phyloP scores from a whole-genome alignment of 306 rosid species.

The Inga laurina region DNA sequence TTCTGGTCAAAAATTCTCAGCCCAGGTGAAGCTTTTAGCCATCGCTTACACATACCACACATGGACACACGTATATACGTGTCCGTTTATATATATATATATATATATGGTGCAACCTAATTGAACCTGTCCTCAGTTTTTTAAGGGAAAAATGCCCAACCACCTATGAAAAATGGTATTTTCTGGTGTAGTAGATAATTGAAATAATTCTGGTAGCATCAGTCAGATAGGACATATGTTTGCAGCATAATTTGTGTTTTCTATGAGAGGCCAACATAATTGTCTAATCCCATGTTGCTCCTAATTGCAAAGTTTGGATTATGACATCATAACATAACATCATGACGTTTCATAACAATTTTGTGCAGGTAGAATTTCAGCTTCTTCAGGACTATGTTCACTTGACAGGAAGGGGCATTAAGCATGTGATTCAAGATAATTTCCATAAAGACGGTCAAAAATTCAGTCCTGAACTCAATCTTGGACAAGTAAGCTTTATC shows the following conservation, averaged over 20 bases:
- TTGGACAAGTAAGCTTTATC: constrained; percentile 36
- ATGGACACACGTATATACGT: background rate
- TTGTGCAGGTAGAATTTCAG: constrained; percentile 49
- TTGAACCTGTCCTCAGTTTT: constrained; percentile 2
- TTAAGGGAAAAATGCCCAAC: background rate
- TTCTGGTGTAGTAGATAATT: constrained; percentile 14
- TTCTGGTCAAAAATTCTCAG: constrained; percentile 66
- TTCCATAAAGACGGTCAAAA: constrained; percentile 43
- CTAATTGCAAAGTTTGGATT: background rate
- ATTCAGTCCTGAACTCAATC: constrained; percentile 50
- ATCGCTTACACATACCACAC: background rate
- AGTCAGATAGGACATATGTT: background rate
- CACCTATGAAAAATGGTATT: background rate
- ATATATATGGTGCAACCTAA: background rate
- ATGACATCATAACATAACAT: constrained; percentile 1
- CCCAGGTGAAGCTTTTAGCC: constrained; percentile 59
- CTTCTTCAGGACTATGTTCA: constrained; percentile 41
- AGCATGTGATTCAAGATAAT: constrained; percentile 44
- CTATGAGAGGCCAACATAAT: constrained; percentile 7
- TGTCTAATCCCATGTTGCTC: background rate
- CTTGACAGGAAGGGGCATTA: constrained; percentile 43
- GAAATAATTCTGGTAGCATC: background rate
- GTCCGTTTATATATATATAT: background rate
- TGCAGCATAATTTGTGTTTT: constrained; percentile 7
- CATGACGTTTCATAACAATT: background rate